These are phyloP conservation scores for Thermochaetoides thermophila DNA, from an alignment of 495 filamentous ascomycete genomes.

Conservation along the genomic window DNA sequence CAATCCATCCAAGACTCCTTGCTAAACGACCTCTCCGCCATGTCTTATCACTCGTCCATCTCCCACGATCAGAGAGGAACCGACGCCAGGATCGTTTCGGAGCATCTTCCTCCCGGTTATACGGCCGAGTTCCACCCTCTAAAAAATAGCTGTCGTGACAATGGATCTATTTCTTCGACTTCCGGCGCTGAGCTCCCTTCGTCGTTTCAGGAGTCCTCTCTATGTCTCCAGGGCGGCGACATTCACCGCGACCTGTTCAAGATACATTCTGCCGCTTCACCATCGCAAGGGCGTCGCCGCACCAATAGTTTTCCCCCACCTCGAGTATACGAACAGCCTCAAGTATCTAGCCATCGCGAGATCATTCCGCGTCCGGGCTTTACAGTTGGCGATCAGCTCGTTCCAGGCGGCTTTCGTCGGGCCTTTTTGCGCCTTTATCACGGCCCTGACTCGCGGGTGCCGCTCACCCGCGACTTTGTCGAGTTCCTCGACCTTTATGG, in stretches of 20 bases:
- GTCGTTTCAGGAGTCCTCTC: conserved; percentile 36
- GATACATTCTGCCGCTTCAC: conserved; percentile 37
- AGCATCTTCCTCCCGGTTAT: conserved; percentile 31
- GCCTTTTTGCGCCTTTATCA: conserved; percentile 40
- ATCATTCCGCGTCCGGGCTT: too few species aligned
- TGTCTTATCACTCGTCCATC: conserved; percentile 1
- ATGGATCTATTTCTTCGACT: conserved; percentile 10
- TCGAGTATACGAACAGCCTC: conserved; percentile 13
- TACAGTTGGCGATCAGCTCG: conserved; percentile 36
- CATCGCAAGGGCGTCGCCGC: conserved; percentile 33
- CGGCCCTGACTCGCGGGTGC: conserved; percentile 27
- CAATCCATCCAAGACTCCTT: too few species aligned
- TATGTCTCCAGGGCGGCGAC: conserved; percentile 51
- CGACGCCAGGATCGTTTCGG: conserved; percentile 26
- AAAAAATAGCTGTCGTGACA: too few species aligned
- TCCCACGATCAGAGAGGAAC: conserved; percentile 6
- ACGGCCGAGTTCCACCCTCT: conserved; percentile 31
- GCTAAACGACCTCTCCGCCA: not conserved
- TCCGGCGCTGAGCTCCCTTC: conserved; percentile 19
- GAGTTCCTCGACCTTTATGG: conserved; percentile 58
- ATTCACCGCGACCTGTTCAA: conserved; percentile 57
- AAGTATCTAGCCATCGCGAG: too few species aligned
- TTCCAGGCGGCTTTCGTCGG: conserved; percentile 47
- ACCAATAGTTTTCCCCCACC: conserved; percentile 44
- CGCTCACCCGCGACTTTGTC: conserved; percentile 49